A percentile compares a stretch with the other conserved stretches of the same genome.
These are phyloP conservation scores for Citrus mangshanensis DNA, from an alignment of 345 rosid genomes.

Conservation along the genomic window DNA sequence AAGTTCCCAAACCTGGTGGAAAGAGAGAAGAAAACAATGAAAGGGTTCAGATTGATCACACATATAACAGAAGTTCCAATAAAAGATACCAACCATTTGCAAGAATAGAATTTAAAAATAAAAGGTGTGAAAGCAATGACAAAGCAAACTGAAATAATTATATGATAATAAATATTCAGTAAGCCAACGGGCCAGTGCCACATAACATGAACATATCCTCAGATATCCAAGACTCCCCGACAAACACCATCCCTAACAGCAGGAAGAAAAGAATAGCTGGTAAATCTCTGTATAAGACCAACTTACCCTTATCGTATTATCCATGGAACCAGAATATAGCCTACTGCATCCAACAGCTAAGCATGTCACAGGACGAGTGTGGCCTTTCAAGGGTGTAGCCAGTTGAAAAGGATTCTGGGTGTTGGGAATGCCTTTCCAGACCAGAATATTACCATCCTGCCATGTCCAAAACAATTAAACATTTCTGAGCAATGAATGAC, in stretches of 20 bases:
- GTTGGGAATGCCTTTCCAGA: background rate
- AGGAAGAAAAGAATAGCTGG: background rate
- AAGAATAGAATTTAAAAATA: background rate
- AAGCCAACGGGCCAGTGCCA: background rate
- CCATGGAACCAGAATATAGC: slow-evolving; percentile 11
- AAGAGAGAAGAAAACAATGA: background rate
- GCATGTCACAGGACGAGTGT: background rate
- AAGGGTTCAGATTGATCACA: background rate
- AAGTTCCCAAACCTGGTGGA: slow-evolving; percentile 55
- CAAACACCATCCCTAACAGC: background rate
- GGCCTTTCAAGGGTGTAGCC: slow-evolving; percentile 1
- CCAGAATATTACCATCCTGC: slow-evolving; percentile 2
- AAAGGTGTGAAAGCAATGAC: background rate
- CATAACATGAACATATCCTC: background rate
- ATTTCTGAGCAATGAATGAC: background rate
- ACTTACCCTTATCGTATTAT: slow-evolving; percentile 9
- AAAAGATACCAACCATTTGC: background rate
- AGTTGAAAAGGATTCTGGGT: slow-evolving; percentile 5
- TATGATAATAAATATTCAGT: background rate
- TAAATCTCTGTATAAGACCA: background rate
- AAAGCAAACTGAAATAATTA: too few relatives aligned
- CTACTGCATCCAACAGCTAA: background rate
- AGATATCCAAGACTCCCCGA: background rate
- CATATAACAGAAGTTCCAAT: background rate
- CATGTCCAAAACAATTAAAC: background rate